Conservation (phyloP, 2,329 filamentous ascomycete genomes). For the Trichoderma koningiopsis region DNA sequence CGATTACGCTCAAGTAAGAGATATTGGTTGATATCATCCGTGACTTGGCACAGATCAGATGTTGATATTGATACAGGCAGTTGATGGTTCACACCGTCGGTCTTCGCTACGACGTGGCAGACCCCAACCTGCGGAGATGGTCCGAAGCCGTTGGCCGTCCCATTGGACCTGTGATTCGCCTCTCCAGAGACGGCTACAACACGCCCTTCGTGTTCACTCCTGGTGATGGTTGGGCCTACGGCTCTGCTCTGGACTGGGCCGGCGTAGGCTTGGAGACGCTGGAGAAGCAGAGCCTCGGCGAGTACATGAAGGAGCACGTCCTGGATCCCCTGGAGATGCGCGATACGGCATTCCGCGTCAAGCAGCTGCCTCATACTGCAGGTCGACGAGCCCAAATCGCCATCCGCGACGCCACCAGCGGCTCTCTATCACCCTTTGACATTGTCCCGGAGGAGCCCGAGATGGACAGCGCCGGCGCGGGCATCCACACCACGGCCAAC, state of each 20-base stretch:
- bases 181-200: conserved; percentile 42
- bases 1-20: conserved; percentile 45
- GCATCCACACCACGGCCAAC: conserved; percentile 45
- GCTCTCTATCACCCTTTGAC: not conserved
- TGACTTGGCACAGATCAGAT: not conserved
- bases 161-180: conserved; percentile 35
- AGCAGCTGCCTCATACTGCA: conserved; percentile 30
- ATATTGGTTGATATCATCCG: not conserved
- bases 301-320: conserved; percentile 43
- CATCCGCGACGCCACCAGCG: conserved; percentile 29
- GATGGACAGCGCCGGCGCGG: conserved; percentile 48
- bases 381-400: conserved; percentile 32
- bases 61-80: not conserved
- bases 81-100: conserved; percentile 56
- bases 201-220: conserved; percentile 49
- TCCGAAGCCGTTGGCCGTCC: conserved; percentile 39
- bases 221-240: conserved; percentile 54
- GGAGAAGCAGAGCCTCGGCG: conserved; percentile 41
- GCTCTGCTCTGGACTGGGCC: conserved; percentile 50
- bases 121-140: conserved; percentile 47
- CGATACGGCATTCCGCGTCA: conserved; percentile 43
- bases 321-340: conserved; percentile 42
- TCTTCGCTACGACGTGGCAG: conserved; percentile 46
- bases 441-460: conserved; percentile 35
- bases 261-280: conserved; percentile 47